A percentile compares a stretch with the other conserved stretches of the same genome.
phyloP scores from a whole-genome alignment of 2,329 filamentous ascomycete genomes.

The Coniochaeta sp. region DNA sequence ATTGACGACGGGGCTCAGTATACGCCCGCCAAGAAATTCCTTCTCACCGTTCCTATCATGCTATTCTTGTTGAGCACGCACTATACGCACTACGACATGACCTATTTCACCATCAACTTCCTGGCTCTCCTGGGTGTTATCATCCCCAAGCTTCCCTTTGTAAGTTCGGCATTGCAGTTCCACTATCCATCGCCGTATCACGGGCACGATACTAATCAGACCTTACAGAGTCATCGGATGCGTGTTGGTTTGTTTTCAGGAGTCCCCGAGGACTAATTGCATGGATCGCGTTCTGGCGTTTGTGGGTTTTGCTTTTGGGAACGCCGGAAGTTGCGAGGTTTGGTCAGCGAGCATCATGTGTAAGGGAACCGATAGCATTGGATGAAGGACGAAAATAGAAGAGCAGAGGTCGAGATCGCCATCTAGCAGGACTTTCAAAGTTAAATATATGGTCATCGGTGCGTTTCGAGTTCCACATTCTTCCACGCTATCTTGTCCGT shows the following conservation, averaged over 20 bases:
- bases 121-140: constrained; percentile 86
- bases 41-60: constrained; percentile 87
- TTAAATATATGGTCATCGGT: neutral
- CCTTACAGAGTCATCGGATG: constrained; percentile 63
- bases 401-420: neutral
- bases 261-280: constrained; percentile 49
- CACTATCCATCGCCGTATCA: neutral
- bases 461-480: neutral
- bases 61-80: constrained; percentile 96
- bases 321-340: neutral
- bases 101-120: constrained; percentile 97
- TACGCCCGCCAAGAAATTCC: constrained; percentile 96
- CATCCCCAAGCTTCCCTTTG: constrained; percentile 91
- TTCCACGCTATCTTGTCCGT: neutral
- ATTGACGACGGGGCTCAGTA: constrained; percentile 99
- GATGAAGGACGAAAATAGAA: neutral
- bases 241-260: constrained; percentile 68
- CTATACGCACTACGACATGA: constrained; percentile 96
- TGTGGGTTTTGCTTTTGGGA: neutral
- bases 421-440: neutral
- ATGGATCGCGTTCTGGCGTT: neutral
- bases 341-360: constrained; percentile 1
- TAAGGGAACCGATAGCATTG: neutral
- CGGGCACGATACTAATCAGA: constrained; percentile 17
- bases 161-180: constrained; percentile 40